Conservation (phyloP, 164 flowering plant genomes). For the Euptelea pleiosperma region DNA sequence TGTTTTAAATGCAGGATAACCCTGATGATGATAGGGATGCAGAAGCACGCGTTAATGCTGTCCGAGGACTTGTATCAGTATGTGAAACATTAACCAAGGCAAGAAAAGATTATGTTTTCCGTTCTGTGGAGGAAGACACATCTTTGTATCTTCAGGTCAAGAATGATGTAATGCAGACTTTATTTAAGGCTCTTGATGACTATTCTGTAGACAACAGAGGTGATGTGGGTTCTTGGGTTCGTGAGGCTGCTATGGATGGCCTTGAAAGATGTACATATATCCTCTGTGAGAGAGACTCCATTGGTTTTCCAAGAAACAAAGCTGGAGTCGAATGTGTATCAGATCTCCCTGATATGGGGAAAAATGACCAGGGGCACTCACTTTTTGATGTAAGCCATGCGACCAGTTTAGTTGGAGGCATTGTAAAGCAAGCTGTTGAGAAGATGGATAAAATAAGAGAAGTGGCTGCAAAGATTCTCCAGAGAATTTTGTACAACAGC, state of each 20-base stretch:
- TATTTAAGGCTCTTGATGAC: slow-evolving; percentile 87
- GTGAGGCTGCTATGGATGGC: slow-evolving; percentile 92
- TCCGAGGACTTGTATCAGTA: slow-evolving; percentile 75
- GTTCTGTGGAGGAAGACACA: slow-evolving; percentile 36
- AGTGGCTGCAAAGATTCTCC: slow-evolving; percentile 70
- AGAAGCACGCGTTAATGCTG: slow-evolving; percentile 96
- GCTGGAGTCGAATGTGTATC: slow-evolving; percentile 13
- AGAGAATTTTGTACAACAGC: slow-evolving; percentile 61
- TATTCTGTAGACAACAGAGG: slow-evolving; percentile 96
- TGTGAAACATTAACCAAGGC: slow-evolving; percentile 66
- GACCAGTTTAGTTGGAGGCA: slow-evolving; percentile 54
- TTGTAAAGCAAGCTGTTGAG: slow-evolving; percentile 91
- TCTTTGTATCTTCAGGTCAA: slow-evolving; percentile 54
- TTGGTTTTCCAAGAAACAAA: slow-evolving; percentile 8
- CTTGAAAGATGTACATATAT: slow-evolving; percentile 82
- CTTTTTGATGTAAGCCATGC: slow-evolving; percentile 68
- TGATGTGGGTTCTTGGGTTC: slow-evolving; percentile 99
- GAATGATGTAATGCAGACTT: slow-evolving; percentile 63
- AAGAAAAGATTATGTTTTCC: slow-evolving; percentile 22
- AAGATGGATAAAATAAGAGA: slow-evolving; percentile 93
- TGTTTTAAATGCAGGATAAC: slow-evolving; percentile 54
- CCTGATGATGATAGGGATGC: slow-evolving; percentile 87
- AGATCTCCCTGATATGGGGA: slow-evolving; percentile 10
- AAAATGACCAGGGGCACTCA: slow-evolving; percentile 14
- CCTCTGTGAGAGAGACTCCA: slow-evolving; percentile 54